phyloP scores from a whole-genome alignment of 148 eudicot species.

The Rhododendron henanense region DNA sequence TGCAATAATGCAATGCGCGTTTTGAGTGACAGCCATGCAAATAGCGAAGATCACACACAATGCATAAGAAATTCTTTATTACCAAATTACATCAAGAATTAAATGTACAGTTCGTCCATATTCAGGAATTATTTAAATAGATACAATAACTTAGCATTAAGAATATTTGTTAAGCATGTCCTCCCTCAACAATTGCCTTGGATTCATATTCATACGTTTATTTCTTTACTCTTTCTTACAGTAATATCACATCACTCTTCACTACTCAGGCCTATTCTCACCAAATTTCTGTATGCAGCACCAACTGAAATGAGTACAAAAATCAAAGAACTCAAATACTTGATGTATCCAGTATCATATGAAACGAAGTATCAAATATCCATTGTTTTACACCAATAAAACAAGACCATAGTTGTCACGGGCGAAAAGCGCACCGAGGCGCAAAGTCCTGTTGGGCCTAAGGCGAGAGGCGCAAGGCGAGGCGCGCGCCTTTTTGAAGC shows the following conservation, averaged over 20 bases:
- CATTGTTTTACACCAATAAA: not conserved
- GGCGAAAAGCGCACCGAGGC: too few relatives aligned
- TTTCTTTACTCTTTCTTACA: not conserved
- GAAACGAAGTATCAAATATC: not conserved
- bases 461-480: too few relatives aligned
- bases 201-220: not conserved
- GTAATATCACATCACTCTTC: not conserved
- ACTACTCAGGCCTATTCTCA: not conserved
- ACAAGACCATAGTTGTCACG: not conserved
- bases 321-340: not conserved
- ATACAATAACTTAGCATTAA: not conserved
- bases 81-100: not conserved
- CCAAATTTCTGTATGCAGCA: not conserved
- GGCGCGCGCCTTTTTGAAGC: too few relatives aligned
- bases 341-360: not conserved
- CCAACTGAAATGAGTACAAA: not conserved
- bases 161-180: not conserved
- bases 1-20: conserved; percentile 11
- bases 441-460: too few relatives aligned
- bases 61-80: not conserved
- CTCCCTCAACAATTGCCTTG: not conserved
- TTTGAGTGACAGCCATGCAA: conserved; percentile 7
- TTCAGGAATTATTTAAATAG: not conserved
- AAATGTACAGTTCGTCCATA: not conserved
- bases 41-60: not conserved